phyloP scores from a whole-genome alignment of 768 basidiomycete genomes.

The Boletus sp. region DNA sequence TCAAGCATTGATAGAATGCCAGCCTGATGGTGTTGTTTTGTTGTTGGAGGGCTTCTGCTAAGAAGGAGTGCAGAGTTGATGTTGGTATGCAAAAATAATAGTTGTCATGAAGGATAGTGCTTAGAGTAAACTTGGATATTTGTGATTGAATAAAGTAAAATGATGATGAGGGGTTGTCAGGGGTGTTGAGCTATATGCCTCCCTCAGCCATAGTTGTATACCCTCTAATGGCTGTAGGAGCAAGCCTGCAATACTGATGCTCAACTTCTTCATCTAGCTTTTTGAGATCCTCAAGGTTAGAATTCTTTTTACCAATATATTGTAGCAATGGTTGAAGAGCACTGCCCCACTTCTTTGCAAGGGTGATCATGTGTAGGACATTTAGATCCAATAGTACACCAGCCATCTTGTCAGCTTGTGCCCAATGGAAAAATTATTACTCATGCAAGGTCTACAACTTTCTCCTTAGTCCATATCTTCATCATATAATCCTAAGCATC shows the following conservation, averaged over 20 bases:
- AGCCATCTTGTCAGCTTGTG: neutral
- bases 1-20: neutral
- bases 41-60: neutral
- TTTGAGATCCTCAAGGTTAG: too few species aligned
- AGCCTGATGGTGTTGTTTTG: neutral
- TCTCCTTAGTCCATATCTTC: neutral
- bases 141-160: neutral
- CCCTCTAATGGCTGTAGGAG: neutral
- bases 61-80: neutral
- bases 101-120: fast-evolving
- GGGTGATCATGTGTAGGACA: neutral
- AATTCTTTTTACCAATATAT: neutral
- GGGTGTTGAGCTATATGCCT: neutral
- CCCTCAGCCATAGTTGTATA: neutral
- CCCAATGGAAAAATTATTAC: neutral
- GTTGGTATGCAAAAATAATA: neutral
- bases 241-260: too few species aligned
- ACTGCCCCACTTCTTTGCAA: neutral
- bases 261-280: too few species aligned
- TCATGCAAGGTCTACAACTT: neutral
- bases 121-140: fast-evolving
- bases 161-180: neutral
- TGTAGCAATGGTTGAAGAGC: neutral
- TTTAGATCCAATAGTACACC: neutral
- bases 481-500: neutral